Evolutionary conservation across 768 basidiomycete species (phyloP), one percentile per base, ranked within the genome.

Genomic region (Candolleomyces eurysporus): DNA sequence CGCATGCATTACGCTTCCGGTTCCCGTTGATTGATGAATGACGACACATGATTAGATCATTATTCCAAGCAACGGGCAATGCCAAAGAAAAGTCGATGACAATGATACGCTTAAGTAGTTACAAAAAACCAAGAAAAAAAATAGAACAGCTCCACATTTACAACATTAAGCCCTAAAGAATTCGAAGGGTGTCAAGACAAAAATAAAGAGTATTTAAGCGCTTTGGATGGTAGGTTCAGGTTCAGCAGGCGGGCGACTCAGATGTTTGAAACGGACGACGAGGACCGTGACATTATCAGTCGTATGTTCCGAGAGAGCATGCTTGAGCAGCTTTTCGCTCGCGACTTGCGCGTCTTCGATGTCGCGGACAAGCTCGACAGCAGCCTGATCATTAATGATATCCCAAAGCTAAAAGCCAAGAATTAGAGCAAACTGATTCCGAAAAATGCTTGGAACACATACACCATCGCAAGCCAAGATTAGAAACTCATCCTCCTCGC

Each of bases 401-500:
- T 99, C 97, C 97, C 97, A 99, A 0, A 99, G 83, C 96, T 98
- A 43, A 39, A 52, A 32, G 46, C 17, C 54, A 58, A 13, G 61
- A 17, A 32, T 19, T 61, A 39, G 30, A 22, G 36, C 62, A 56
- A 49, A 57, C 32, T 19, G 17, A 58, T 55, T 36, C 13, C 39
- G 40, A 17, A 57, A 58, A 16, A 40, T 61, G 36, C 36, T 36
- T 36, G 46, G 5, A 19, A 11, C 55, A 83, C 94, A 67, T 72
- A 98, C 96, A 65, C 97, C 97, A 74, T 99, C 97, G 71, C 97
- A 99, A 21, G 97, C 97, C 62, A 99, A 82, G 61, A 99, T 91
- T 65, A 98, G 72, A 73, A 96, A 94, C 72, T 98, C 96, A 71
- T 98, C 97, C 5, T 92, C 89, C 8, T 92, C 87, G 46, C 61